These are phyloP conservation scores for Albophoma yamanashiensis DNA, from an alignment of 2,329 filamentous ascomycete genomes.

Conservation along the genomic window DNA sequence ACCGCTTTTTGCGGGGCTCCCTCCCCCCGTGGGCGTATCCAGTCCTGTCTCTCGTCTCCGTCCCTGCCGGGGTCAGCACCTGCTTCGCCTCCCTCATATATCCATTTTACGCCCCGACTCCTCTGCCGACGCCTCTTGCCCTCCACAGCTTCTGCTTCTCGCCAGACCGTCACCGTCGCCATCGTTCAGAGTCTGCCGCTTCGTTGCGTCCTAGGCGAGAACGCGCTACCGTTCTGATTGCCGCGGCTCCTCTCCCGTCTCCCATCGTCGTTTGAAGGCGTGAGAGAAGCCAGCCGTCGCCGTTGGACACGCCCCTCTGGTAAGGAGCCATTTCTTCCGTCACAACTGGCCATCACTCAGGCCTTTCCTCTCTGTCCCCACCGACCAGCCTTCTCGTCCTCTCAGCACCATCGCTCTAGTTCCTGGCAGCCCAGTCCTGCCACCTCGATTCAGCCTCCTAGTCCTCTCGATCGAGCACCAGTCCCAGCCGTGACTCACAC, in stretches of 20 bases:
- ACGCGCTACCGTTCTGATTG: background rate
- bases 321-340: background rate
- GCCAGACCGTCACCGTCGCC: background rate
- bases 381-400: background rate
- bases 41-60: slow-evolving; percentile 1
- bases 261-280: background rate
- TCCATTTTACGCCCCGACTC: slow-evolving; percentile 12
- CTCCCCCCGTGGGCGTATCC: background rate
- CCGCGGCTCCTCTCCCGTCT: background rate
- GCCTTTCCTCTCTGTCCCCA: background rate
- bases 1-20: background rate
- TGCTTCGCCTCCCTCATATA: slow-evolving; percentile 13
- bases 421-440: background rate
- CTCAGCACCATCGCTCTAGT: background rate
- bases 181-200: background rate
- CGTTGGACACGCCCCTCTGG: background rate
- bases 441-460: slow-evolving; percentile 1
- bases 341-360: background rate
- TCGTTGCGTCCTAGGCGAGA: background rate
- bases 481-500: slow-evolving; percentile 1
- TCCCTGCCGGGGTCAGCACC: slow-evolving; percentile 4
- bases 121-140: background rate
- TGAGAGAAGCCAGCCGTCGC: background rate
- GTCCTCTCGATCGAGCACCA: background rate
- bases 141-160: background rate